Evolutionary conservation across 1,284 basidiomycete species (phyloP).

Genomic region (Cryptococcus sp.): DNA sequence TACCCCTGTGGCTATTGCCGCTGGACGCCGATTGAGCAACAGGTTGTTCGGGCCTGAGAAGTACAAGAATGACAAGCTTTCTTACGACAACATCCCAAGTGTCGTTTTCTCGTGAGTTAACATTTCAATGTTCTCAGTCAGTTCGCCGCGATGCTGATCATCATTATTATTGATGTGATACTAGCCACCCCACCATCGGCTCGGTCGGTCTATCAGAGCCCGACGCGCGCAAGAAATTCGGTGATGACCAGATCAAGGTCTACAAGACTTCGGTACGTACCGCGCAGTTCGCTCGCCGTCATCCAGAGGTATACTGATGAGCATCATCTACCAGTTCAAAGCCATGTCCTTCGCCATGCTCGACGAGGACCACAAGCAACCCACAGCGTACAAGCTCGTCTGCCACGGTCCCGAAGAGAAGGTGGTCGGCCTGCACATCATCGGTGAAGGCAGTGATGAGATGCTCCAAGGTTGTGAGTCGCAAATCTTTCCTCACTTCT

Average conservation of each 20-base stretch:
- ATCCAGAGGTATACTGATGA: not conserved
- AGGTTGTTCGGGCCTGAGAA: slow-evolving; percentile 82
- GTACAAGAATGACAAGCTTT: slow-evolving; percentile 83
- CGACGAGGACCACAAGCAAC: slow-evolving; percentile 81
- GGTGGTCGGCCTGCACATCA: slow-evolving; percentile 91
- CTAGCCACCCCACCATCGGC: slow-evolving; percentile 86
- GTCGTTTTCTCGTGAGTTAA: slow-evolving; percentile 86
- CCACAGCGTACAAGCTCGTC: slow-evolving; percentile 90
- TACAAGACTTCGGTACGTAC: slow-evolving; percentile 64
- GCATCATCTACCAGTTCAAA: slow-evolving; percentile 60
- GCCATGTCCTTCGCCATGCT: slow-evolving; percentile 87
- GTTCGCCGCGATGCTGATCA: slow-evolving; percentile 5
- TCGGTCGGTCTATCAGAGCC: slow-evolving; percentile 90
- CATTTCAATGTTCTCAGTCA: not conserved
- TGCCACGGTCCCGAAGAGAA: slow-evolving; percentile 84
- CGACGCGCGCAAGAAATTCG: slow-evolving; percentile 83
- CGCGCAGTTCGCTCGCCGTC: not conserved
- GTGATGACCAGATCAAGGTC: slow-evolving; percentile 80
- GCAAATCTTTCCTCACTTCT: not conserved
- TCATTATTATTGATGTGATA: not conserved
- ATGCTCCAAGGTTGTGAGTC: slow-evolving; percentile 76
- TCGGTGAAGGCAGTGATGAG: slow-evolving; percentile 88
- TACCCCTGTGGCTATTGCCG: slow-evolving; percentile 98
- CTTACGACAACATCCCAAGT: slow-evolving; percentile 87
- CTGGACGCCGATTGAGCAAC: slow-evolving; percentile 85